Percentiles rank a stretch among this genome's conserved stretches.
These are phyloP conservation scores for Datura wrightii DNA, from an alignment of 257 asterid genomes.

Conservation along the genomic window DNA sequence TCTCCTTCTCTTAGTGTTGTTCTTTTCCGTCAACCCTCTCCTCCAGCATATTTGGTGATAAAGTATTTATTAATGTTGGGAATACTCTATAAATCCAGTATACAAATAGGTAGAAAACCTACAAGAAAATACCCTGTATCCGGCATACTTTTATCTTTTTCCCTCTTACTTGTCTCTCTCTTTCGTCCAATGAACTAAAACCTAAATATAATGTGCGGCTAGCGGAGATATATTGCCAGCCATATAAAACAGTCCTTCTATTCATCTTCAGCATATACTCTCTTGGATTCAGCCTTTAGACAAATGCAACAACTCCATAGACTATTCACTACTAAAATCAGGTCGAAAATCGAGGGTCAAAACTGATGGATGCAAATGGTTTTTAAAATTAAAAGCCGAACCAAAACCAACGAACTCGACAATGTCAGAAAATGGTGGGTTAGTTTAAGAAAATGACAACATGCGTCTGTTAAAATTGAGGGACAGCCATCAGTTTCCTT, in stretches of 20 bases:
- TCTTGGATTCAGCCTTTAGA: neutral
- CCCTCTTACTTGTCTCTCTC: neutral
- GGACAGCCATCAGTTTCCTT: too few species aligned
- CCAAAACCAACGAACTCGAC: too few species aligned
- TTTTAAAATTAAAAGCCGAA: too few species aligned
- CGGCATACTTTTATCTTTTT: neutral
- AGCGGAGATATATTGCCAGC: neutral
- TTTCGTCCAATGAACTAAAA: neutral
- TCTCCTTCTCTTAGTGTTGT: neutral
- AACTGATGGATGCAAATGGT: too few species aligned
- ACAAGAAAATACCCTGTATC: neutral
- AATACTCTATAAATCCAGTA: neutral
- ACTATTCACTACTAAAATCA: too few species aligned
- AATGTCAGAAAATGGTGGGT: too few species aligned
- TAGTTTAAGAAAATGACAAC: too few species aligned
- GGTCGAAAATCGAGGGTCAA: too few species aligned
- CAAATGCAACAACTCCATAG: neutral
- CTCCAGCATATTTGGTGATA: neutral
- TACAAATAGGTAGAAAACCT: constrained; percentile 1
- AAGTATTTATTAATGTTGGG: neutral
- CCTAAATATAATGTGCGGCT: neutral
- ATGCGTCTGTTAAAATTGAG: too few species aligned
- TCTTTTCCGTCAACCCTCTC: neutral
- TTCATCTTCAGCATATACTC: neutral
- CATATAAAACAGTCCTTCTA: neutral